A percentile compares a stretch with the other conserved stretches of the same genome.
These are phyloP conservation scores for Thraustotheca clavata DNA, from an alignment of 352 stramenopile genomes.

Conservation along the genomic window DNA sequence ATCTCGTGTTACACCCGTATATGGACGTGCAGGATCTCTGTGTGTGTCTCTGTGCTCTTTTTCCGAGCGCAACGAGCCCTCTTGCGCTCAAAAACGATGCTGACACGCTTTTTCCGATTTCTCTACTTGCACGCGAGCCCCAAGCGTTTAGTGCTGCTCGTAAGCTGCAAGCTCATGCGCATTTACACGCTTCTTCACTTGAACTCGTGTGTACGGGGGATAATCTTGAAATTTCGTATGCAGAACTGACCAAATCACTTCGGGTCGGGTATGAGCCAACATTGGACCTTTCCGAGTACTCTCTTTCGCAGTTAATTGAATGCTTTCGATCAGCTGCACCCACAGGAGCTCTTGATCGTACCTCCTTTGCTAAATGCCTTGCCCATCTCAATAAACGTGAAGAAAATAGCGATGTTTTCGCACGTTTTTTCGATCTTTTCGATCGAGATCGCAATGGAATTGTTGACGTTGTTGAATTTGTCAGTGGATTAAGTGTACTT, in stretches of 20 bases:
- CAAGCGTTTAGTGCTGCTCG: conserved; percentile 38
- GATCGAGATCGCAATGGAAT: conserved; percentile 54
- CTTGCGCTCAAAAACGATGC: conserved; percentile 27
- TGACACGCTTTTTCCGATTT: conserved; percentile 57
- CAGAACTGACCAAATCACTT: neutral
- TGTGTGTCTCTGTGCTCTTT: conserved; percentile 38
- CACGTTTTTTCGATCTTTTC: conserved; percentile 65
- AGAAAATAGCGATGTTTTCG: conserved; percentile 45
- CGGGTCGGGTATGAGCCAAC: neutral
- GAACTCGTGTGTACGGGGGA: conserved; percentile 18
- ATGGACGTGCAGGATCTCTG: conserved; percentile 41
- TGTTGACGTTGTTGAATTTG: conserved; percentile 73
- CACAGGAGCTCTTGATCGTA: conserved; percentile 54
- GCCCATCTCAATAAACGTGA: conserved; percentile 35
- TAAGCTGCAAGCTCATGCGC: conserved; percentile 6
- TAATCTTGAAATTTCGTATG: conserved; percentile 2
- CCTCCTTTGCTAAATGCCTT: conserved; percentile 70
- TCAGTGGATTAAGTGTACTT: conserved; percentile 65
- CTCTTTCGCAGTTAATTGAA: conserved; percentile 72
- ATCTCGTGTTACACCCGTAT: conserved; percentile 26
- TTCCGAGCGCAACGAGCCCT: conserved; percentile 24
- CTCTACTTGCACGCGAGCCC: conserved; percentile 45
- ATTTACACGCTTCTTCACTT: neutral
- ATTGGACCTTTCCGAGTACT: conserved; percentile 69
- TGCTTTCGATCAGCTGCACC: conserved; percentile 74